Evolutionary conservation across 176 grass and related monocot genomes (phyloP), one percentile per base, ranked within the genome.

Genomic region (Calamus simplicifolius): DNA sequence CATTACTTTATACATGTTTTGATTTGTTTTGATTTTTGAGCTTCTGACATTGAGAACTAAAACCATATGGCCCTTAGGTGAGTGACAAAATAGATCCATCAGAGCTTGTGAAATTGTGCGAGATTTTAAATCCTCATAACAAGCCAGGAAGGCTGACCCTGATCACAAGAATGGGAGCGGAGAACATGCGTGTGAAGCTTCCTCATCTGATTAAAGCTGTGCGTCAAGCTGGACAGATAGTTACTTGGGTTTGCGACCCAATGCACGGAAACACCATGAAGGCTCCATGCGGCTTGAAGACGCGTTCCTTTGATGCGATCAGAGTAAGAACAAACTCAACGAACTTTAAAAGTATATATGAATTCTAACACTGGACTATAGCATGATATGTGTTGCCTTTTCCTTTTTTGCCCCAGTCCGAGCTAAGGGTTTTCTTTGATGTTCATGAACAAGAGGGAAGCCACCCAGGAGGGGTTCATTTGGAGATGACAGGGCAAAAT

Each of bases 401-500:
- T 56, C 0, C 4, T 30, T 28, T 13, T 27, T 23, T 23, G 21
- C 21, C 21, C 17, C 35, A 60, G 29, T 60, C 58, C 4, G 58
- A 60, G 16, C 58, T 60, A 7, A 28, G 58, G 58, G 27, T 28
- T 18, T 60, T 60, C 27, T 60, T 60, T 3, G 58, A 60, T 60
- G 58, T 60, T 60, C 58, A 60, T 60, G 27, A 19, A 3, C 28
- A 38, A 60, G 58, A 38, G 8, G 58, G 58, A 38, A 60, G 58
- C 58, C 28, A 60, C 6, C 58, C 58, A 35, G 58, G 58, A 60
- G 58, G 58, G 17, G 58, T 60, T 35, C 58, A 60, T n/a, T 12
- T 60, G 17, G 58, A 60, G 29, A 60, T 60, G 58, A 60, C 58
- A 4, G 58, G 58, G 26, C 58, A 60, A 13, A 60, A 60, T 60